phyloP scores from a whole-genome alignment of 169 alveolate genomes.

The Plasmodium ovale region DNA sequence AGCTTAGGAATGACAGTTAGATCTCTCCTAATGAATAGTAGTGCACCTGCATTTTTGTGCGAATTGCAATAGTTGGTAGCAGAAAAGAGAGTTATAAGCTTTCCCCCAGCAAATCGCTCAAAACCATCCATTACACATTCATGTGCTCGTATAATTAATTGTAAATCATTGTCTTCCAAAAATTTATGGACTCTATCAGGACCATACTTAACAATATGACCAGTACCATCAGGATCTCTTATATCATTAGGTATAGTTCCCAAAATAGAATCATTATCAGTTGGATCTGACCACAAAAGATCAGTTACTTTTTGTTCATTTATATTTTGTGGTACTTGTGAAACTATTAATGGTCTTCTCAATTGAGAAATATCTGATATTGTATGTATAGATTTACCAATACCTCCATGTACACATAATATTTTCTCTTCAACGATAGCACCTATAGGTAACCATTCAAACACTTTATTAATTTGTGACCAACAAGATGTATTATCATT shows the following conservation, averaged over 20 bases:
- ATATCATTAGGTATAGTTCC: constrained; percentile 98
- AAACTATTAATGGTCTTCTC: constrained; percentile 95
- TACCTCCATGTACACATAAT: constrained; percentile 99
- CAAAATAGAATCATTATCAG: constrained; percentile 97
- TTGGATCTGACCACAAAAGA: constrained; percentile 96
- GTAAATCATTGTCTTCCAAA: constrained; percentile 88
- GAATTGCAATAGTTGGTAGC: constrained; percentile 99
- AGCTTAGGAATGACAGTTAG: constrained; percentile 98
- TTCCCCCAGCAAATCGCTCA: constrained; percentile 99
- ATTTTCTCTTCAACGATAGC: constrained; percentile 98
- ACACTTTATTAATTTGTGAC: constrained; percentile 94
- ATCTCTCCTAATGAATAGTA: constrained; percentile 96
- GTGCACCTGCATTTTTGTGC: constrained; percentile 99
- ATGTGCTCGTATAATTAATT: constrained; percentile 96
- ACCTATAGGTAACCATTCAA: constrained; percentile 99
- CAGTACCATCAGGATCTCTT: constrained; percentile 99
- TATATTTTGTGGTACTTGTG: constrained; percentile 92
- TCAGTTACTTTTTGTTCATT: constrained; percentile 90
- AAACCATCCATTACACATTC: constrained; percentile 99
- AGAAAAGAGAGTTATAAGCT: constrained; percentile 97
- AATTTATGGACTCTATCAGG: constrained; percentile 94
- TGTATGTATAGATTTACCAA: constrained; percentile 93
- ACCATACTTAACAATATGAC: constrained; percentile 99
- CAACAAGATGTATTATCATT: constrained; percentile 95
- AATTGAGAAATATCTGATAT: constrained; percentile 93